Conservation (phyloP, 257 asterid species). For the Lycium ferocissimum region DNA sequence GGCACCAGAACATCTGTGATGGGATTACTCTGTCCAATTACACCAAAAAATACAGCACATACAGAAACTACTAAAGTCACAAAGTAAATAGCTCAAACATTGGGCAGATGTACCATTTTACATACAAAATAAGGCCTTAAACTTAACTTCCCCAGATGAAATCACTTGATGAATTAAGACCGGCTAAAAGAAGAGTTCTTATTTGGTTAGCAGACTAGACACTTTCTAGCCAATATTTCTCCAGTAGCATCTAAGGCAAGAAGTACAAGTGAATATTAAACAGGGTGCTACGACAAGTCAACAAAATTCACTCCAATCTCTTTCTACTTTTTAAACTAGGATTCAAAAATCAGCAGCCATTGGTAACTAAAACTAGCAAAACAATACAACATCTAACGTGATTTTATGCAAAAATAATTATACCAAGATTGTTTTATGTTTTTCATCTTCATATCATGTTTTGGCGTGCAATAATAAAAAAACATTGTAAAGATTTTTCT, state of each 20-base stretch:
- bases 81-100: neutral
- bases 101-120: neutral
- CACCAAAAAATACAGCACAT: neutral
- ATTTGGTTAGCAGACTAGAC: neutral
- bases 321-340: neutral
- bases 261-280: neutral
- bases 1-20: neutral
- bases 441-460: neutral
- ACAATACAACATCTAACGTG: neutral
- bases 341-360: neutral
- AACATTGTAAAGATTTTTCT: neutral
- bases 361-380: slow-evolving; percentile 5
- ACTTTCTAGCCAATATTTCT: neutral
- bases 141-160: neutral
- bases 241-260: neutral
- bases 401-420: neutral
- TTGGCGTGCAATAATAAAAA: neutral
- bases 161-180: slow-evolving; percentile 2
- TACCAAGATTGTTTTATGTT: neutral
- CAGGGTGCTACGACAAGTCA: neutral
- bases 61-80: neutral
- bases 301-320: neutral
- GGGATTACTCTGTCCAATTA: neutral
- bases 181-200: neutral
- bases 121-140: neutral